Evolutionary conservation across 495 filamentous ascomycete genomes (phyloP).

Genomic region (Tuber umbilicatum): DNA sequence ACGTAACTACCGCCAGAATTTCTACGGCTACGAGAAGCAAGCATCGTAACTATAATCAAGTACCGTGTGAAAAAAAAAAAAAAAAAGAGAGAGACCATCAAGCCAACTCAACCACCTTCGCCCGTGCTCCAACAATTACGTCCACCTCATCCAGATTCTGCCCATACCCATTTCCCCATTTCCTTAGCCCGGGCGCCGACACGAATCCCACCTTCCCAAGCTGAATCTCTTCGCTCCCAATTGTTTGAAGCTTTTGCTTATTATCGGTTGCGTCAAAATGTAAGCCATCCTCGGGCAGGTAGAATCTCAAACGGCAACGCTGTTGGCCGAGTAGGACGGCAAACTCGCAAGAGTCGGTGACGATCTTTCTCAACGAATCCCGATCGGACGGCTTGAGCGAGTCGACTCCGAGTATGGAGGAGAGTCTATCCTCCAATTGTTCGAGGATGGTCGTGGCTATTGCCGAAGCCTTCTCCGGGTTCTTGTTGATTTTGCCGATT

Average conservation of each 20-base stretch:
- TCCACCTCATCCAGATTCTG: neutral
- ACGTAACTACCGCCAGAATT: neutral
- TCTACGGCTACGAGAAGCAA: neutral
- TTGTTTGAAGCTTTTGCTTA: neutral
- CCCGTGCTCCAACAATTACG: neutral
- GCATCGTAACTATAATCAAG: neutral
- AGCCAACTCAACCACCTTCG: neutral
- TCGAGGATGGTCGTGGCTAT: neutral
- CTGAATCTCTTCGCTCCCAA: neutral
- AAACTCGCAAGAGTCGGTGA: neutral
- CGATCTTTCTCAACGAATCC: neutral
- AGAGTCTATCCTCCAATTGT: neutral
- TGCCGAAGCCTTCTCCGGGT: neutral
- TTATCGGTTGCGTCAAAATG: neutral
- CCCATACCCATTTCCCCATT: constrained; percentile 1
- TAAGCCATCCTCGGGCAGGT: neutral
- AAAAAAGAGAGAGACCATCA: neutral
- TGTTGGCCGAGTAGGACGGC: neutral
- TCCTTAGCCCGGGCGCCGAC: neutral
- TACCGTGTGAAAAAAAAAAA: neutral
- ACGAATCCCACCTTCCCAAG: neutral
- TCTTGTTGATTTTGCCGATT: neutral
- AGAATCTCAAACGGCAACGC: neutral
- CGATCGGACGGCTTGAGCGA: neutral
- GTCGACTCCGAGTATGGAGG: neutral